Evolutionary conservation across 176 grass and related monocot genomes (phyloP).

Genomic region (Miscanthus lutarioriparius): DNA sequence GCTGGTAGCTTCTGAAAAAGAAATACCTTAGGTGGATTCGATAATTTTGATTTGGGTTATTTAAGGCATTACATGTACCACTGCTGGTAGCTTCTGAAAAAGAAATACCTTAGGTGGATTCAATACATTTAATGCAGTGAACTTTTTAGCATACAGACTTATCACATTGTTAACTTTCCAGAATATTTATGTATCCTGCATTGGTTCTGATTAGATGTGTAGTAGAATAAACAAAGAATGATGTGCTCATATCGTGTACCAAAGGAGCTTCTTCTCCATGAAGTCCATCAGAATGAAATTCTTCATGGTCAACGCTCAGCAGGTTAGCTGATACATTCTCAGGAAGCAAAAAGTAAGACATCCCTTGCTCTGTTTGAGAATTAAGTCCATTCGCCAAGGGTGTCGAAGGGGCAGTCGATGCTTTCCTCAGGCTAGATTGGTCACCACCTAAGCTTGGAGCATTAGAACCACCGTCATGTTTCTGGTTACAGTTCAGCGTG

Average conservation of each 20-base stretch:
- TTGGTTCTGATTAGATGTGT: background rate
- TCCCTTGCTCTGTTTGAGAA: slow-evolving; percentile 45
- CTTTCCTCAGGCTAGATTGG: slow-evolving; percentile 69
- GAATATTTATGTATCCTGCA: background rate
- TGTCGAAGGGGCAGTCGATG: slow-evolving; percentile 56
- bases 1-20: background rate
- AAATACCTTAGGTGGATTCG: background rate
- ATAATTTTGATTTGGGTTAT: background rate
- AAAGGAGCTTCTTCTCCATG: slow-evolving; percentile 48
- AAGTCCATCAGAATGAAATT: slow-evolving; percentile 45
- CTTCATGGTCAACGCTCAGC: slow-evolving; percentile 38
- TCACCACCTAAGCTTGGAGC: slow-evolving; percentile 66
- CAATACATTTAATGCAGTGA: background rate
- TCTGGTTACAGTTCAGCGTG: slow-evolving; percentile 45
- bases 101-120: background rate
- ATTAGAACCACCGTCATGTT: slow-evolving; percentile 57
- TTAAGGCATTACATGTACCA: background rate
- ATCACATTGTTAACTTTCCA: background rate
- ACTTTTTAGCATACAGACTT: background rate
- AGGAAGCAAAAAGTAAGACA: slow-evolving; percentile 44
- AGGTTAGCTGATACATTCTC: slow-evolving; percentile 57
- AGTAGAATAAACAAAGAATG: slow-evolving; percentile 10
- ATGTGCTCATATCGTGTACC: slow-evolving; percentile 45
- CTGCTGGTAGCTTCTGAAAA: background rate
- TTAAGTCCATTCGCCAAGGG: slow-evolving; percentile 48